Conservation (phyloP, 2,329 filamentous ascomycete species). For the Aspergillus terreus region DNA sequence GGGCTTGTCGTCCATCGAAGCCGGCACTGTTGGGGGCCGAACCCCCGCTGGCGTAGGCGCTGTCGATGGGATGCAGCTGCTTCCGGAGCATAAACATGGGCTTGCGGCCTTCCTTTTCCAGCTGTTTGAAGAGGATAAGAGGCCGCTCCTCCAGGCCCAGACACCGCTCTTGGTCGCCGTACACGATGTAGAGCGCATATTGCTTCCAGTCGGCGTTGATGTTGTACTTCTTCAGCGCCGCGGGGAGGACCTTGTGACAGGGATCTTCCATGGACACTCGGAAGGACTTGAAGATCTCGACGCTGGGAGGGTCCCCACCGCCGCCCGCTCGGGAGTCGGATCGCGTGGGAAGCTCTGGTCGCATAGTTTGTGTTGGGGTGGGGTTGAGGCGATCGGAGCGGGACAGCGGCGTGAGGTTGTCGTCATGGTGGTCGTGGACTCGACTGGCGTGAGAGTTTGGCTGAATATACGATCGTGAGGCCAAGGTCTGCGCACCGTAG, state of each 20-base stretch:
- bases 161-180: slow-evolving; percentile 96
- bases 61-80: slow-evolving; percentile 53
- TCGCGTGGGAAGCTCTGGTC: slow-evolving; percentile 30
- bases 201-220: slow-evolving; percentile 98
- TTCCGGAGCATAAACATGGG: slow-evolving; percentile 97
- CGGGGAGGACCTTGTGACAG: slow-evolving; percentile 93
- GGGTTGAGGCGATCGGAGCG: slow-evolving; percentile 31
- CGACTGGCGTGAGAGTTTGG: slow-evolving; percentile 26
- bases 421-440: slow-evolving; percentile 39
- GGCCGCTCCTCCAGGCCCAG: slow-evolving; percentile 89
- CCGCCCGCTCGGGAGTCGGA: slow-evolving; percentile 22
- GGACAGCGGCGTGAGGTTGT: slow-evolving; percentile 26
- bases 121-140: slow-evolving; percentile 91
- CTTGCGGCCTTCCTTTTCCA: slow-evolving; percentile 95
- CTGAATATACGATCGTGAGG: slow-evolving; percentile 42
- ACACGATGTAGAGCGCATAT: slow-evolving; percentile 96
- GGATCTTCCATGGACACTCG: slow-evolving; percentile 97
- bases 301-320: slow-evolving; percentile 41
- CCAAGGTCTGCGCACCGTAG: slow-evolving; percentile 39
- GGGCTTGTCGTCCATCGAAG: slow-evolving; percentile 26
- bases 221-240: slow-evolving; percentile 95
- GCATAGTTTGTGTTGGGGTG: slow-evolving; percentile 27
- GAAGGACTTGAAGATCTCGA: slow-evolving; percentile 99
- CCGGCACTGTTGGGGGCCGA: slow-evolving; percentile 31
- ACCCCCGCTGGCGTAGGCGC: slow-evolving; percentile 16